Percentiles rank a stretch among this genome's conserved stretches.
phyloP scores from a whole-genome alignment of 306 rosid genomes.

The Begonia fuchsioides region DNA sequence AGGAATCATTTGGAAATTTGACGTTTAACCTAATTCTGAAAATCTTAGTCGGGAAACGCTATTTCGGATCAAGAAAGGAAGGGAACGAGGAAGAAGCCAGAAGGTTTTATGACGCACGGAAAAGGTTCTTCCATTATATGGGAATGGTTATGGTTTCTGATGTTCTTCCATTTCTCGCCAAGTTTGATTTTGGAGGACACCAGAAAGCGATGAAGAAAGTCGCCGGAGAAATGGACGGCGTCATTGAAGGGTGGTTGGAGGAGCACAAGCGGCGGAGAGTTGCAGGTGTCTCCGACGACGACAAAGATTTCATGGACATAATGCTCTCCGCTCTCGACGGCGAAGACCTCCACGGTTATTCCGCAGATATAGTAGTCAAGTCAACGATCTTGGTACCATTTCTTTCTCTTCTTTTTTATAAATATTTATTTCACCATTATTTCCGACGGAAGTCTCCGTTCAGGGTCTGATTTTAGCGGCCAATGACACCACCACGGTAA shows the following conservation, averaged over 20 bases:
- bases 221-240: not conserved
- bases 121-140: not conserved
- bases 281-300: no score
- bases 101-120: not conserved
- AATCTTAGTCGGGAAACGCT: not conserved
- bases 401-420: not conserved
- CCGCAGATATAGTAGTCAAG: not conserved
- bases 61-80: not conserved
- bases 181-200: not conserved
- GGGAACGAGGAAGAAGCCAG: not conserved
- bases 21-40: not conserved
- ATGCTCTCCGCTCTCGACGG: not conserved
- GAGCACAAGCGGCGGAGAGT: not conserved
- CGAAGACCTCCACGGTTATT: not conserved
- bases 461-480: not conserved
- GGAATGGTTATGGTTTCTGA: not conserved
- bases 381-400: not conserved
- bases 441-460: no score
- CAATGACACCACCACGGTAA: not conserved
- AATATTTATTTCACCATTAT: no score
- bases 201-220: constrained; percentile 3
- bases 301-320: constrained; percentile 3
- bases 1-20: not conserved
- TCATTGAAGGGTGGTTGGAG: not conserved
- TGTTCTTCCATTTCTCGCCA: not conserved